These are phyloP conservation scores for Ceratobasidium sp. DNA, from an alignment of 1,284 basidiomycete species.

Conservation along the genomic window DNA sequence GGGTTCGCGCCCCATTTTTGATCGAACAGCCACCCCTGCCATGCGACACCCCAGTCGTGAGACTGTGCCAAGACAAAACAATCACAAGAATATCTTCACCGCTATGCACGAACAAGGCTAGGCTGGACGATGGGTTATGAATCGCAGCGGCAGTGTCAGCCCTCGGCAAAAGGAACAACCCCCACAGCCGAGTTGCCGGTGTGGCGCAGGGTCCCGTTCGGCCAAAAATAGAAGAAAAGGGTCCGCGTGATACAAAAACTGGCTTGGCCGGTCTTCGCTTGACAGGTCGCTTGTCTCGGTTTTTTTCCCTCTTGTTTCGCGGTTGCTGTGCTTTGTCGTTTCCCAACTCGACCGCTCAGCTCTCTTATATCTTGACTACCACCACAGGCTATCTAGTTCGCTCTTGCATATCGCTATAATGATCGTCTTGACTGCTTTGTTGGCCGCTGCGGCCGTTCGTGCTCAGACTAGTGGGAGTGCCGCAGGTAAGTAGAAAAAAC, in stretches of 20 bases:
- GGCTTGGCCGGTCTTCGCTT: neutral
- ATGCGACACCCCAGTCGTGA: neutral
- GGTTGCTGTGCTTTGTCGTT: slow-evolving; percentile 22
- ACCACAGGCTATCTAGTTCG: neutral
- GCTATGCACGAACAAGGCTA: neutral
- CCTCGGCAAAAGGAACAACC: neutral
- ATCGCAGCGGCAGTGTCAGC: neutral
- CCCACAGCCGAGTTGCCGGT: neutral
- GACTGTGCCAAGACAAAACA: too few species aligned
- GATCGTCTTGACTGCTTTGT: slow-evolving; percentile 15
- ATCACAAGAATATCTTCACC: neutral
- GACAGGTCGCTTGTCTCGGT: neutral
- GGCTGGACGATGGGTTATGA: neutral
- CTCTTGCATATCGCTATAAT: neutral
- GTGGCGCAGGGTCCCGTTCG: neutral
- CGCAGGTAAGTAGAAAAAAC: slow-evolving; percentile 4
- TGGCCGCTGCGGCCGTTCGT: slow-evolving; percentile 21
- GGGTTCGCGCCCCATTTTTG: neutral
- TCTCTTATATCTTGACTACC: neutral
- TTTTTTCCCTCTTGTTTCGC: neutral
- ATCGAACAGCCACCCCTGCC: slow-evolving; percentile 16
- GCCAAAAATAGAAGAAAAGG: slow-evolving; percentile 13
- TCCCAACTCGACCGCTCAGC: slow-evolving; percentile 31
- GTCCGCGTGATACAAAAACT: slow-evolving; percentile 10
- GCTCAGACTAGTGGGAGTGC: neutral